Base-by-base conservation (phyloP, 2,329 filamentous ascomycete species). In the Gaeumannomyces sp. region DNA sequence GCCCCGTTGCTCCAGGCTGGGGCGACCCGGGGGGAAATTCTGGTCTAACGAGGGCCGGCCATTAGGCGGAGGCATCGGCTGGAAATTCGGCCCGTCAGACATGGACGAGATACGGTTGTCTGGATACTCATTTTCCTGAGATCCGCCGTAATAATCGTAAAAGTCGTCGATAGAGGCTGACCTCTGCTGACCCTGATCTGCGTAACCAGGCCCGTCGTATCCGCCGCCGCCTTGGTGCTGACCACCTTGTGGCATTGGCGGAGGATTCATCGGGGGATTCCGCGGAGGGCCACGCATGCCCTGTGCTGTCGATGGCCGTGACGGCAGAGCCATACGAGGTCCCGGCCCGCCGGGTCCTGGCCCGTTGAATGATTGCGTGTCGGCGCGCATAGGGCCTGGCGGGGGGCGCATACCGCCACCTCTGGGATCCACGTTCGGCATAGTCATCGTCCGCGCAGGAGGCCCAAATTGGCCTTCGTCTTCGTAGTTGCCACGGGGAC, bases 391-490 rank as follows among this genome's bases (percentile, higher is more conserved):
- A 27, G 57, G 76, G 28, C 70, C 71, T 35, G 73, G 77, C 38
- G 73, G 71, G 27, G 72, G 72, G 16, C 67, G 72, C 57, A 59
- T 38, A 8, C 61, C 75, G 8, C 71, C 77, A 45, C 78, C 75
- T 69, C 77, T 75, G 25, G 75, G 73, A 14, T 81, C 78, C 64
- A 83, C 79, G 3, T 78, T 73, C 2, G 85, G 85, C 83, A 87
- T 85, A 6, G 86, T 89, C 80, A 83, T 84, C 65, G 85, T 88
- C 69, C 86, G 79, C n/a, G 76, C 71, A 11, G 83, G 83, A 2
- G 82, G 80, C 0, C 78, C 83, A 68, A 83, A 86, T 25, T 22
- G 45, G 7, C 73, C 74, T 60, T 79, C 76, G 25, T 79, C 76
- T 11, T 72, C 71, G 67, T 76, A 78, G 4, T 75, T 74, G 19